Conservation (phyloP, 1,139 yeast species). For the Nadsonia commutata region DNA sequence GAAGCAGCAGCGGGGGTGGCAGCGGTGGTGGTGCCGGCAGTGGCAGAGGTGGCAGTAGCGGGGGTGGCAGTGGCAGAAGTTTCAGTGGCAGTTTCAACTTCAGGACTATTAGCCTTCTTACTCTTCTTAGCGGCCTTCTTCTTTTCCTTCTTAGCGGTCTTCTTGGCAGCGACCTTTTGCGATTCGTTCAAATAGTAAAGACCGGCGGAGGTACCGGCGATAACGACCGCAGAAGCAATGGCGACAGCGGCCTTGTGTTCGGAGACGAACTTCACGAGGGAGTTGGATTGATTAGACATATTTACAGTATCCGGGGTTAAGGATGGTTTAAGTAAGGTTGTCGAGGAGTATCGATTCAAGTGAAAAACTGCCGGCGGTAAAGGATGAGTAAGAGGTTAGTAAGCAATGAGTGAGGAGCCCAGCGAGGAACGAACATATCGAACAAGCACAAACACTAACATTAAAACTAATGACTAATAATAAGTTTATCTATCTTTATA, state of each 20-base stretch:
- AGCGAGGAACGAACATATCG: too few relatives aligned
- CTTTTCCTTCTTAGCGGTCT: slow-evolving; percentile 14
- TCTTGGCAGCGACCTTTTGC: slow-evolving; percentile 6
- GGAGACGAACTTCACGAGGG: slow-evolving; percentile 12
- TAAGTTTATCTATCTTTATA: too few relatives aligned
- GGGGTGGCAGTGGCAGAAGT: slow-evolving; percentile 5
- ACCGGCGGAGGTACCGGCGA: slow-evolving; percentile 22
- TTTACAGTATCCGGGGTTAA: too few relatives aligned
- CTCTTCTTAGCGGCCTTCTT: slow-evolving; percentile 13
- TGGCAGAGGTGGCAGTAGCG: slow-evolving; percentile 2
- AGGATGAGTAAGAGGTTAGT: too few relatives aligned
- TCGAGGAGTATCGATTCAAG: too few relatives aligned
- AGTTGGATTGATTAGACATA: slow-evolving; percentile 1
- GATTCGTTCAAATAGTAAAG: slow-evolving; percentile 15
- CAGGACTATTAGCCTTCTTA: slow-evolving; percentile 7
- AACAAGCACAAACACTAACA: too few relatives aligned
- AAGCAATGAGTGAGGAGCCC: too few relatives aligned
- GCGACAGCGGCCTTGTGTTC: slow-evolving; percentile 20
- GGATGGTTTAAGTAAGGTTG: too few relatives aligned
- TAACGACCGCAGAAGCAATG: slow-evolving; percentile 19
- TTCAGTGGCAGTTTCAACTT: slow-evolving; percentile 2
- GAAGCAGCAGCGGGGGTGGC: slow-evolving; percentile 3
- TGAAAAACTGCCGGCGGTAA: too few relatives aligned
- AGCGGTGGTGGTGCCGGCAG: slow-evolving; percentile 4
- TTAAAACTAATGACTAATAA: too few relatives aligned